Evolutionary conservation across 192 early-diverging fungal species (phyloP).

Genomic region (Mortierella claussenii): DNA sequence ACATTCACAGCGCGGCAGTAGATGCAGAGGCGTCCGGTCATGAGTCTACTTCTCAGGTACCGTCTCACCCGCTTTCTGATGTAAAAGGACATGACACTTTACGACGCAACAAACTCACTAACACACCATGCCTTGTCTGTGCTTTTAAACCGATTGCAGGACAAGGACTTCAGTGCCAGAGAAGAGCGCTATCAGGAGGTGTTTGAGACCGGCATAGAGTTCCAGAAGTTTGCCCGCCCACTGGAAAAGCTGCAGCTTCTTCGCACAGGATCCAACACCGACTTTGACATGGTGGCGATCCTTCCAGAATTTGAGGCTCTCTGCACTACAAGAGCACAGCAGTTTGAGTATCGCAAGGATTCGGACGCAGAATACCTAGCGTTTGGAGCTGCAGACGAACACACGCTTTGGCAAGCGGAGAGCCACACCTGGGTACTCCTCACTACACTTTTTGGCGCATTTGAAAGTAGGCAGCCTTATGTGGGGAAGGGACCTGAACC

Average conservation of each 20-base stretch:
- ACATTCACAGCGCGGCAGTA: too few species aligned
- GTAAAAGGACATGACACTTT: too few species aligned
- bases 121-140: too few species aligned
- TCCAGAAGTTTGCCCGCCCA: constrained; percentile 27
- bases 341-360: constrained; percentile 19
- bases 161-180: not conserved
- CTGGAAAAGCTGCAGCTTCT: constrained; percentile 18
- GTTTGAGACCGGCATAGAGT: constrained; percentile 29
- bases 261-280: not conserved
- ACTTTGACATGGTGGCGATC: constrained; percentile 10
- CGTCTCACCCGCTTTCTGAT: too few species aligned
- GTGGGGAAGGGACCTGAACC: constrained; percentile 26
- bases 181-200: constrained; percentile 13
- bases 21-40: too few species aligned
- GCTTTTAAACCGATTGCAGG: not conserved
- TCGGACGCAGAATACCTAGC: constrained; percentile 18
- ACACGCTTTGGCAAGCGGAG: constrained; percentile 44
- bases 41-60: too few species aligned
- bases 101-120: too few species aligned
- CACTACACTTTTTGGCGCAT: constrained; percentile 21
- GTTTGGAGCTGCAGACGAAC: constrained; percentile 13
- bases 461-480: constrained; percentile 9
- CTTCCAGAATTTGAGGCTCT: constrained; percentile 37
- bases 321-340: constrained; percentile 25
- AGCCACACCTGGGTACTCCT: constrained; percentile 43